Conservation (phyloP, 768 basidiomycete species). For the Gymnopilus junonius region DNA sequence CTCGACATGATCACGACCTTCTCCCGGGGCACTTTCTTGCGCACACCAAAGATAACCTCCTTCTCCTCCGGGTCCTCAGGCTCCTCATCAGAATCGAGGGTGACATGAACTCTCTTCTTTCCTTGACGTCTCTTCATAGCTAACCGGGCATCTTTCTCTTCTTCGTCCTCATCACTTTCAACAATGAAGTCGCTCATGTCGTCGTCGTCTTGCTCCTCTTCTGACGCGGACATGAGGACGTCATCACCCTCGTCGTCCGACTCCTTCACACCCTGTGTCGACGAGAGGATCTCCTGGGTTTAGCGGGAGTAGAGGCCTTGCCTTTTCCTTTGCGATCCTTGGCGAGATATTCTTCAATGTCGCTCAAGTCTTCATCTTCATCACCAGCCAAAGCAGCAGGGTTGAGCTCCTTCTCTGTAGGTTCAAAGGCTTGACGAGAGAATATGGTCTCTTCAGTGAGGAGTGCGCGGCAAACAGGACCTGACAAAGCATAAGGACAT, state of each 20-base stretch:
- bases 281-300: conserved; percentile 17
- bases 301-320: conserved; percentile 17
- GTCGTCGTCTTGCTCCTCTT: conserved; percentile 40
- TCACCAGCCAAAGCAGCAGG: conserved; percentile 19
- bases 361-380: conserved; percentile 35
- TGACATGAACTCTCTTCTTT: conserved; percentile 41
- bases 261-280: conserved; percentile 19
- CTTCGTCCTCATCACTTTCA: conserved; percentile 55
- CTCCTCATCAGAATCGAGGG: conserved; percentile 51
- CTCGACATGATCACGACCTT: conserved; percentile 50
- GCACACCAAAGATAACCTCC: conserved; percentile 44
- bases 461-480: conserved; percentile 64
- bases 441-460: conserved; percentile 56
- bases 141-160: conserved; percentile 49
- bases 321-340: conserved; percentile 34
- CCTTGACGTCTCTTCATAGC: conserved; percentile 40
- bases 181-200: conserved; percentile 59
- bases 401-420: conserved; percentile 50
- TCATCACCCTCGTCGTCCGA: conserved; percentile 37
- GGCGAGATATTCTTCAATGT: conserved; percentile 18
- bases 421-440: conserved; percentile 61
- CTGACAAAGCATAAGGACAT: conserved; percentile 26
- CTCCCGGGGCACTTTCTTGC: conserved; percentile 27
- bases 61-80: conserved; percentile 42
- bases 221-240: conserved; percentile 31